A percentile compares a stretch with the other conserved stretches of the same genome.
phyloP scores from a whole-genome alignment of 1,284 basidiomycete genomes.

The Erythrobasidium hasegawianum region DNA sequence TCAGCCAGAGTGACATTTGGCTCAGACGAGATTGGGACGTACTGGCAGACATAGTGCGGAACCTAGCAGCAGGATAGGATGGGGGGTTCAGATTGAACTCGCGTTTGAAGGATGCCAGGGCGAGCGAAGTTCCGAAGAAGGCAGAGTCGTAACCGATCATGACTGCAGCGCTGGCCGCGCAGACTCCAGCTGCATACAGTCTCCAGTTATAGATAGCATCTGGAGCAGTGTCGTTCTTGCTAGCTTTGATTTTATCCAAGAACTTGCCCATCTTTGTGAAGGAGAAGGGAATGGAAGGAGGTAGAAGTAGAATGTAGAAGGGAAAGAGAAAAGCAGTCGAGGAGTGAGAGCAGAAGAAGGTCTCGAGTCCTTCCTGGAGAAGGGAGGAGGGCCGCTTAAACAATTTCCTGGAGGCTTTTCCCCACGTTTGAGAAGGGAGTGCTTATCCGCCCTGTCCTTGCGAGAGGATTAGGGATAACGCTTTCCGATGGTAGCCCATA shows the following conservation, averaged over 20 bases:
- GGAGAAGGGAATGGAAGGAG: neutral
- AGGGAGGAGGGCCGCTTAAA: no score
- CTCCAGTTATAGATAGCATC: conserved; percentile 3
- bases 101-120: conserved; percentile 53
- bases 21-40: neutral
- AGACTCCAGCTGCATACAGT: conserved; percentile 14
- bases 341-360: neutral
- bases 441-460: no score
- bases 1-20: no score
- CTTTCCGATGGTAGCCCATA: no score
- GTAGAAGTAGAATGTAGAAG: neutral
- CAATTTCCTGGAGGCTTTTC: no score
- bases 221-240: neutral
- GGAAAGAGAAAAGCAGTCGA: no score
- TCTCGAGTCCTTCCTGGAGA: no score
- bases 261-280: conserved; percentile 3
- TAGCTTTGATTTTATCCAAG: neutral
- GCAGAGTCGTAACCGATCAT: conserved; percentile 33
- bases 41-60: conserved; percentile 51
- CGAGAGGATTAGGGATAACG: no score
- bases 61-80: conserved; percentile 46
- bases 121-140: conserved; percentile 45
- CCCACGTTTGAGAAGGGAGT: no score
- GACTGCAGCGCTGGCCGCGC: conserved; percentile 21
- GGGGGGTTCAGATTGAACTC: conserved; percentile 53